Percentiles rank a stretch among this genome's conserved stretches.
These are phyloP conservation scores for Trichoderma gracile DNA, from an alignment of 2,329 filamentous ascomycete species.

Conservation along the genomic window DNA sequence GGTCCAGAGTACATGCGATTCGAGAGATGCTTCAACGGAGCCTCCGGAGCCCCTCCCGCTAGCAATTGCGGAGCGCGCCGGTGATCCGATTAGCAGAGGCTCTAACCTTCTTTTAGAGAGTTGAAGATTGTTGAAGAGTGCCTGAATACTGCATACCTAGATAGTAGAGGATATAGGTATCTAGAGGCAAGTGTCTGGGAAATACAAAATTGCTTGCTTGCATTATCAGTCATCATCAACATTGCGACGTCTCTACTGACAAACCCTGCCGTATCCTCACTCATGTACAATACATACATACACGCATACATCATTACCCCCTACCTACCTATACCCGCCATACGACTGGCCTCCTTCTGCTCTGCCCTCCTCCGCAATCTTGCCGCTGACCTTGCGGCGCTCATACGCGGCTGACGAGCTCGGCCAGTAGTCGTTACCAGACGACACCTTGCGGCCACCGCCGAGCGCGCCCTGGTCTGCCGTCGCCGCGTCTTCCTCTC, in stretches of 20 bases:
- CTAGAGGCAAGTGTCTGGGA: too few relatives aligned
- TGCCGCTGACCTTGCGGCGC: constrained; percentile 69
- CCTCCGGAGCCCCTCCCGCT: constrained; percentile 7
- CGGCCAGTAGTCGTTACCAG: constrained; percentile 57
- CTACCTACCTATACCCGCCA: neutral
- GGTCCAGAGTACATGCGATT: neutral
- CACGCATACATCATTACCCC: too few relatives aligned
- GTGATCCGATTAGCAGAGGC: neutral
- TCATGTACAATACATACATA: too few relatives aligned
- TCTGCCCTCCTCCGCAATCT: constrained; percentile 69
- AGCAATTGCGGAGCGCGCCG: constrained; percentile 18
- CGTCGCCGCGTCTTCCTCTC: constrained; percentile 47
- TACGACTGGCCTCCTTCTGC: constrained; percentile 33
- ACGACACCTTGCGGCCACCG: constrained; percentile 55
- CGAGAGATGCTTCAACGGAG: neutral
- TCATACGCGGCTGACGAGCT: constrained; percentile 39
- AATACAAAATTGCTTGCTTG: neutral
- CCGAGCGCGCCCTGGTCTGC: constrained; percentile 58
- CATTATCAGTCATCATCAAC: neutral
- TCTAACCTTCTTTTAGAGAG: neutral
- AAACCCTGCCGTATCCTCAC: neutral
- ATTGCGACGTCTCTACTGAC: neutral
- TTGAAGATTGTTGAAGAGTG: too few relatives aligned
- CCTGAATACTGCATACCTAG: too few relatives aligned
- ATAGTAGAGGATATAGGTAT: too few relatives aligned